Percentiles rank a stretch among this genome's conserved stretches.
These are phyloP conservation scores for Cordyceps javanica DNA, from an alignment of 2,329 filamentous ascomycete genomes.

Conservation along the genomic window DNA sequence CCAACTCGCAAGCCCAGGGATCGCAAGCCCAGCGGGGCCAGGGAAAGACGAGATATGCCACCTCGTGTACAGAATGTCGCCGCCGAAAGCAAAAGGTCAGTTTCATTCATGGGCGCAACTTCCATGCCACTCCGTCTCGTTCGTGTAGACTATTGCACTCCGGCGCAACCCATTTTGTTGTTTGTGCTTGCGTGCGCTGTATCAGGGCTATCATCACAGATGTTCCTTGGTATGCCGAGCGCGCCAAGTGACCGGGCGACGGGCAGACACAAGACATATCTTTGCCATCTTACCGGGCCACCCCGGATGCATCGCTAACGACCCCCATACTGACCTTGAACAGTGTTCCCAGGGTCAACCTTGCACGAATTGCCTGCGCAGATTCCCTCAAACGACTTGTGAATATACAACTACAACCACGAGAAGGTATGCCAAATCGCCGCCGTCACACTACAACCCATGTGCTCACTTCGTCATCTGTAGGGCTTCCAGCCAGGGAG, in stretches of 20 bases:
- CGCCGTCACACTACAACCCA: not conserved
- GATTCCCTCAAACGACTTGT: conserved; percentile 46
- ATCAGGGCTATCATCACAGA: not conserved
- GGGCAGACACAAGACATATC: not conserved
- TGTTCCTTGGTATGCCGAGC: not conserved
- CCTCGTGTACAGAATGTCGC: conserved; percentile 45
- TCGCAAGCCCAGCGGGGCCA: conserved; percentile 5
- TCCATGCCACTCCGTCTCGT: not conserved
- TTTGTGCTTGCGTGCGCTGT: not conserved
- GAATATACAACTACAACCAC: conserved; percentile 32
- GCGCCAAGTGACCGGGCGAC: too few species aligned
- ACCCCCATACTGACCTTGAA: not conserved
- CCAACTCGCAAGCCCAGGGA: conserved; percentile 24
- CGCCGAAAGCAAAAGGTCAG: conserved; percentile 46
- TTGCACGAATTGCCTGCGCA: conserved; percentile 46
- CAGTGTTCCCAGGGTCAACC: conserved; percentile 50
- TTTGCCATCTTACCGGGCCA: too few species aligned
- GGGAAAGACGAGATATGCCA: conserved; percentile 23
- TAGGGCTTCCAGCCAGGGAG: conserved; percentile 4
- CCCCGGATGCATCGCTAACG: not conserved
- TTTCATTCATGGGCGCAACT: not conserved
- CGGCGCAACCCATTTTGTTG: not conserved
- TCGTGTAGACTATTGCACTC: not conserved
- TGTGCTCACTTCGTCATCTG: not conserved
- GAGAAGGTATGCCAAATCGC: conserved; percentile 19